These are phyloP conservation scores for Epichloe hybrida DNA, from an alignment of 2,329 filamentous ascomycete genomes.

Conservation along the genomic window DNA sequence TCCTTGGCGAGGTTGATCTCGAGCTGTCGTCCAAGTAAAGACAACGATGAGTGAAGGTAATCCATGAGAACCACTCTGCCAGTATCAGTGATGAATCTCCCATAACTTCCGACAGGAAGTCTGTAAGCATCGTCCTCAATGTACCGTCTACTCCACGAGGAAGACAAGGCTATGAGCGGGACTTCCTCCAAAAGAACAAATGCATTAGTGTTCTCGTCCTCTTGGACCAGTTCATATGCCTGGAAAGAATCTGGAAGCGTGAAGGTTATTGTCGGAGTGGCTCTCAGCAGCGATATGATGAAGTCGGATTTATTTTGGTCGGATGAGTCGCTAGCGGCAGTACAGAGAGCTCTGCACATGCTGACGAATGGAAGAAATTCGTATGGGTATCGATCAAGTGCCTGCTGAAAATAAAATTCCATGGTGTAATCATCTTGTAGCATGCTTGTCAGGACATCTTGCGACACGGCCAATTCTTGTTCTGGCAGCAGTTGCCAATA, in stretches of 20 bases:
- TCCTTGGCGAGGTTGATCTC: slow-evolving; percentile 51
- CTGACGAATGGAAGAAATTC: slow-evolving; percentile 69
- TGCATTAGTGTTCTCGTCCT: slow-evolving; percentile 74
- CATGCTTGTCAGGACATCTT: slow-evolving; percentile 22
- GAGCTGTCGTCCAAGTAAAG: slow-evolving; percentile 64
- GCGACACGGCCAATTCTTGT: slow-evolving; percentile 17
- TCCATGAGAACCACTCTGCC: slow-evolving; percentile 64
- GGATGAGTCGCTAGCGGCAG: slow-evolving; percentile 17
- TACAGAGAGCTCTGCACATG: slow-evolving; percentile 50
- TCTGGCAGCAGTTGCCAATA: slow-evolving; percentile 39
- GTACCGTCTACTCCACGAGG: slow-evolving; percentile 30
- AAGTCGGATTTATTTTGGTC: slow-evolving; percentile 28
- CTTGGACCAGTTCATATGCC: slow-evolving; percentile 63
- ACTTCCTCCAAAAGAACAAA: slow-evolving; percentile 55
- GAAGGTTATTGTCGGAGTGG: slow-evolving; percentile 64
- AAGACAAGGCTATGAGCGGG: slow-evolving; percentile 42
- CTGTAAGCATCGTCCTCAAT: slow-evolving; percentile 39
- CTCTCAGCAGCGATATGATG: slow-evolving; percentile 51
- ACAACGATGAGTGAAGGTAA: slow-evolving; percentile 65
- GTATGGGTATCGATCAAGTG: slow-evolving; percentile 69
- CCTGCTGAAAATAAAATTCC: slow-evolving; percentile 48
- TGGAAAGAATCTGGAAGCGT: slow-evolving; percentile 58
- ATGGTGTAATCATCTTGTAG: slow-evolving; percentile 33
- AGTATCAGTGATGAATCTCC: slow-evolving; percentile 65
- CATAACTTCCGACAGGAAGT: slow-evolving; percentile 52